Evolutionary conservation across 306 rosid species (phyloP), one percentile per base, ranked within the genome.

Genomic region (Prunus padus): DNA sequence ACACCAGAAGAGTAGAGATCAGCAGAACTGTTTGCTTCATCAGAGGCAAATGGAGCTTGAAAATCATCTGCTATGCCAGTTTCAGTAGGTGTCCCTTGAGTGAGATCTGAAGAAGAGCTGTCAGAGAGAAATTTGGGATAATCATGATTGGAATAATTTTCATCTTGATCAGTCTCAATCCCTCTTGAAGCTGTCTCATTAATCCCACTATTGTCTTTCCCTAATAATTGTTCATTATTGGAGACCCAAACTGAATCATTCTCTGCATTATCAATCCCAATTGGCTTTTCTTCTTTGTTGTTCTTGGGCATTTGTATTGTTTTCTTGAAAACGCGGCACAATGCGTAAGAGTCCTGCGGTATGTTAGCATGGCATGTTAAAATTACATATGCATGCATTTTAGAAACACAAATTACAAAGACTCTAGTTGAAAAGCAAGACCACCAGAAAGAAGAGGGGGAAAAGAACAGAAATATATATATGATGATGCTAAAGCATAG

Each of bases 301-400:
- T 75, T 28, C 72, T 82, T 64, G 4, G 84, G 87, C 31, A 83
- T 76, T 85, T 87, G 88, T 51, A 84, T 85, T 62, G 91, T 84
- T 75, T 94, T 94, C 89, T 88, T 90, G 90, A 94, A 86, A 70
- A 94, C 83, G 3, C 98, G 98, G 73, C 98, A 94, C 80, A 94
- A 67, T 4, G 98, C 96, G 71, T 90, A 94, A 8, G 98, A 94
- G 79, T 91, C 98, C 98, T 94, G 83, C 30, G 15, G 61, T 71
- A 62, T 31, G 25, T 60, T 4, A 60, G 25, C 19, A 56, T 55
- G 13, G 46, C n/a, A 20, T 37, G 30, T 20, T 8, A 30, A 33
- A 33, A 13, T 71, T 71, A 54, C 30, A 56, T 23, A 22, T 7
- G 42, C 16, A 23, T 57, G 22, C 75, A 66, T 54, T 77, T 54